These are phyloP conservation scores for Pestalotiopsis sp. DNA, from an alignment of 2,329 filamentous ascomycete species.

Conservation along the genomic window DNA sequence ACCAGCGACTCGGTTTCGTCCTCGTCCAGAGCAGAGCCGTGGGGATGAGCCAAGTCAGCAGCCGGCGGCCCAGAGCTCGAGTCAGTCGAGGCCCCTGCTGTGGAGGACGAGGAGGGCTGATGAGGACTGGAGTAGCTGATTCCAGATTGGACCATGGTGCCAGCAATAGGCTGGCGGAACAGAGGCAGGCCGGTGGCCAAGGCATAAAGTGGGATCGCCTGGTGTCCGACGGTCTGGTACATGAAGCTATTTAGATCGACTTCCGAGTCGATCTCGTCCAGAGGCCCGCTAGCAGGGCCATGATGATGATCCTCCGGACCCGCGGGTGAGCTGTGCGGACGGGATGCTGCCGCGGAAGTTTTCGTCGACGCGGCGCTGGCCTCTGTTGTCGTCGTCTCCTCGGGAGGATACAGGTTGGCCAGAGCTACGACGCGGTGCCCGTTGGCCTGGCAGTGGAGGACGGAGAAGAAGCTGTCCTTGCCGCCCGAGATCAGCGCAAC, in stretches of 20 bases:
- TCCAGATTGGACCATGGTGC: constrained; percentile 69
- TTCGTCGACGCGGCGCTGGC: constrained; percentile 16
- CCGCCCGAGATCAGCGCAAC: constrained; percentile 94
- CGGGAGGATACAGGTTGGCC: constrained; percentile 78
- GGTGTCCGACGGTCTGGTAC: constrained; percentile 97
- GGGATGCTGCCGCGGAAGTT: constrained; percentile 15
- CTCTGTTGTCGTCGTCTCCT: background rate
- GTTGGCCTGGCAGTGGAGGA: constrained; percentile 86
- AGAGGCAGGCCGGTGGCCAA: constrained; percentile 79
- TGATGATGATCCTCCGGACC: constrained; percentile 4
- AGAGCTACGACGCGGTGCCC: constrained; percentile 86
- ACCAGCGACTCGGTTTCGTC: constrained; percentile 92
- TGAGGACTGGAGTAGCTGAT: constrained; percentile 65
- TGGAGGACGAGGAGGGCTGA: constrained; percentile 18
- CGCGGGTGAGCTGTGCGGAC: constrained; percentile 17
- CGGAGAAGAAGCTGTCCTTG: constrained; percentile 94
- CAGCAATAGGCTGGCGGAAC: constrained; percentile 78
- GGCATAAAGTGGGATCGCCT: constrained; percentile 83
- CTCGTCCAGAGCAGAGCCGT: constrained; percentile 20
- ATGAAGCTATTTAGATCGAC: constrained; percentile 94
- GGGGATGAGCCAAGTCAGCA: background rate
- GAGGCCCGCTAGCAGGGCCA: constrained; percentile 32
- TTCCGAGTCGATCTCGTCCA: constrained; percentile 40
- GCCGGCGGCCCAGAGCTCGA: background rate
- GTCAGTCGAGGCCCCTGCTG: background rate